phyloP scores from a whole-genome alignment of 2,329 filamentous ascomycete genomes.

The Achaetomium macrosporum region DNA sequence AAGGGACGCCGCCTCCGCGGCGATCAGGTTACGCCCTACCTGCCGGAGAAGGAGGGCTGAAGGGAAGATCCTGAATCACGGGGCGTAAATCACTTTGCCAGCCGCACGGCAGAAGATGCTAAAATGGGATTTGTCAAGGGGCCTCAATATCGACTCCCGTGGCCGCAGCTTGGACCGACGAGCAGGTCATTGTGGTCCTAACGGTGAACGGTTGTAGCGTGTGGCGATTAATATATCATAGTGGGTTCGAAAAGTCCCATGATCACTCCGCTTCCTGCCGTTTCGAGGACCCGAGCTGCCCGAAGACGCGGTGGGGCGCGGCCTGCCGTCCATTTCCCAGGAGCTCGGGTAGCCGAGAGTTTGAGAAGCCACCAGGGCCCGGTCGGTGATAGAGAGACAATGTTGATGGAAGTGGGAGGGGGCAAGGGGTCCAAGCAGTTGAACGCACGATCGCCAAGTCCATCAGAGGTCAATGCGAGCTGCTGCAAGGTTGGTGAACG shows the following conservation, averaged over 20 bases:
- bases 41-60: background rate
- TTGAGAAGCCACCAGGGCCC: background rate
- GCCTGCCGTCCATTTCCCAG: too few relatives aligned
- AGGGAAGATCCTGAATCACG: background rate
- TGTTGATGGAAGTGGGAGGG: too few relatives aligned
- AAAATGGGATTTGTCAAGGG: background rate
- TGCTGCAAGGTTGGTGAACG: too few relatives aligned
- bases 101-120: conserved; percentile 2
- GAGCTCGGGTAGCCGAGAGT: conserved; percentile 8
- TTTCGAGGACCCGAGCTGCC: too few relatives aligned
- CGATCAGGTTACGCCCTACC: background rate
- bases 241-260: conserved; percentile 15
- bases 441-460: too few relatives aligned
- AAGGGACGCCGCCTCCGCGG: background rate
- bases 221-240: conserved; percentile 19
- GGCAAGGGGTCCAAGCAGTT: too few relatives aligned
- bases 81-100: background rate
- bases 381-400: background rate
- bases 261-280: conserved; percentile 9
- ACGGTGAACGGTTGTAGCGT: conserved; percentile 6
- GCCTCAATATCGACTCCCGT: conserved; percentile 4
- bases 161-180: conserved; percentile 1
- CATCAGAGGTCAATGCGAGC: too few relatives aligned
- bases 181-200: background rate
- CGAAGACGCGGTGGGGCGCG: too few relatives aligned